These are phyloP conservation scores for Hanseniaspora clermontiae DNA, from an alignment of 805 yeast genomes.

Conservation along the genomic window DNA sequence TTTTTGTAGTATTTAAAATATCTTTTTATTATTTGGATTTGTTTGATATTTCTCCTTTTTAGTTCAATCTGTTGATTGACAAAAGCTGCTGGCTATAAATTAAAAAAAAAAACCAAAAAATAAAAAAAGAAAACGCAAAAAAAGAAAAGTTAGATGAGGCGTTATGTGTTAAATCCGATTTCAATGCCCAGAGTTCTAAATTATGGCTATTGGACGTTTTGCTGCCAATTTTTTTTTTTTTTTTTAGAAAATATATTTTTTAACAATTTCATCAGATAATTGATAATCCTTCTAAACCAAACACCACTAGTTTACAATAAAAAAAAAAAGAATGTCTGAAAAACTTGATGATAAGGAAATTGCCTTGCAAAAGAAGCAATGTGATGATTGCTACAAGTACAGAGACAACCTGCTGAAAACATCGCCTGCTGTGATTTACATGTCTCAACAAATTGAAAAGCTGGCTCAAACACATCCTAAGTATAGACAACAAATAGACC, in stretches of 20 bases:
- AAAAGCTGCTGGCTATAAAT: no score
- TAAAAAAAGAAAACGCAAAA: background rate
- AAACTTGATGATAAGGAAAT: background rate
- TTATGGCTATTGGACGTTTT: background rate
- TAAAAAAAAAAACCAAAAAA: background rate
- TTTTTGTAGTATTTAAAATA: background rate
- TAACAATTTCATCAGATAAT: background rate
- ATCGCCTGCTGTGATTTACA: constrained; percentile 76
- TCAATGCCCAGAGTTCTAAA: no score
- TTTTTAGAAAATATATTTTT: background rate
- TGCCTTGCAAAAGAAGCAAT: constrained; percentile 35
- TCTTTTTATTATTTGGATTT: no score
- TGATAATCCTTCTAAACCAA: background rate
- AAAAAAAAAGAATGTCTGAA: background rate
- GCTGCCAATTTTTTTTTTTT: background rate
- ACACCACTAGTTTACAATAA: background rate
- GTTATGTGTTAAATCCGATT: background rate
- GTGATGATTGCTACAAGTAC: constrained; percentile 58
- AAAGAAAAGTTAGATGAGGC: background rate
- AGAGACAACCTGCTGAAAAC: constrained; percentile 67
- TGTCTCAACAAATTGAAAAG: constrained; percentile 71
- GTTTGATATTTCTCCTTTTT: no score
- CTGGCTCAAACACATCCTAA: constrained; percentile 26
- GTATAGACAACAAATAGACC: constrained; percentile 13
- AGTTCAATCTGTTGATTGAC: no score